Evolutionary conservation across 1,284 basidiomycete genomes (phyloP), one percentile per base, ranked within the genome.

Genomic region (Mycena sp.): DNA sequence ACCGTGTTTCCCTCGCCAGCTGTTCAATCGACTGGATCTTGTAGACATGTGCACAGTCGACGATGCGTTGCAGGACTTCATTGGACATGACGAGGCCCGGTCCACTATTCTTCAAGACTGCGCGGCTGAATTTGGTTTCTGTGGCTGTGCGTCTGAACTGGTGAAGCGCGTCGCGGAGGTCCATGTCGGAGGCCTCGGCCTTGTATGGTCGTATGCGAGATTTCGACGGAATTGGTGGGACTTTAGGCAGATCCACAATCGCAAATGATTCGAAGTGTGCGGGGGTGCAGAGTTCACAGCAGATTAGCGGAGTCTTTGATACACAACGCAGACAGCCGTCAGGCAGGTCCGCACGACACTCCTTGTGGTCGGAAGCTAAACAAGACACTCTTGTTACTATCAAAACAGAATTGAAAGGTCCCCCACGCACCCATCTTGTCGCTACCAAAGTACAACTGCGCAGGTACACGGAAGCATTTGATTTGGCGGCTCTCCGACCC

Each of bases 271-370:
- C 44, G 25, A 57, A 57, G 21, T 48, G n/a, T 6, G 21, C 17
- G 2, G 54, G 49, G 10, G 69, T 68, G 48, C 74, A 72, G 21
- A 55, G 53, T 23, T 52, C 50, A n/a, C 50, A 52, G 44, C 54
- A 57, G 25, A 48, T 40, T 5, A 5, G 17, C 10, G 54, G 54
- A 3, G 26, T 28, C 19, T 57, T 12, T 11, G 25, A 41, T 10
- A 45, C 25, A 17, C 53, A 55, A n/a, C 53, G 53, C 2, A 43
- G 43, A 37, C 54, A 57, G 1, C 54, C 54, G 3, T 48, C 35
- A 23, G 54, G 44, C 17, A 48, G 40, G 12, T 48, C 44, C 14
- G 32, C 21, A 6, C 44, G 23, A 44, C 54, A 57, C 10, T 57
- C 25, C 28, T 37, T 46, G 19, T 57, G 54, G 35, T 57, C 54